Evolutionary conservation across 2,329 filamentous ascomycete genomes (phyloP).

Genomic region (Pleurostoma richardsiae): DNA sequence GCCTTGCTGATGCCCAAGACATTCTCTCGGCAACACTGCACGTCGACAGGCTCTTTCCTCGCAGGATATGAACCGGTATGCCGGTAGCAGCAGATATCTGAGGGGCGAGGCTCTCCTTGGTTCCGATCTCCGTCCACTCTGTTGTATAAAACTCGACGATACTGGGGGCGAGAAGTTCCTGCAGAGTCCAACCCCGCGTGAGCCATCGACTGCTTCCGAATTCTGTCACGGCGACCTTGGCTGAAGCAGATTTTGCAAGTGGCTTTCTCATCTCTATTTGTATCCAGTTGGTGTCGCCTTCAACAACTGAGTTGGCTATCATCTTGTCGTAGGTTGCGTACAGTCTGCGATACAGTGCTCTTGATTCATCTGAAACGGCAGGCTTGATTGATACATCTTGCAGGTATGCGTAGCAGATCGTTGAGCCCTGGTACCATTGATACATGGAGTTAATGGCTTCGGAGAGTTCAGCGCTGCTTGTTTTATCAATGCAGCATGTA

Average conservation of each 20-base stretch:
- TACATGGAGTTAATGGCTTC: conserved; percentile 1
- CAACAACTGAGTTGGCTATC: neutral
- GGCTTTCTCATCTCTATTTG: too few species aligned
- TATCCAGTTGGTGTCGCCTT: too few species aligned
- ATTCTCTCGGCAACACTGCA: conserved; percentile 3
- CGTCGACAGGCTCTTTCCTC: too few species aligned
- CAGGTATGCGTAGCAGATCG: neutral
- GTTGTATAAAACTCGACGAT: too few species aligned
- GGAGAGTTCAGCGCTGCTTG: neutral
- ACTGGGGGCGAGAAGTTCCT: neutral
- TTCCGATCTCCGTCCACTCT: too few species aligned
- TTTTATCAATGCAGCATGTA: neutral
- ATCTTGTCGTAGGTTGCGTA: neutral
- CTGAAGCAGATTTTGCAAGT: too few species aligned
- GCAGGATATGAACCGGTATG: too few species aligned
- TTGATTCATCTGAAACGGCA: neutral
- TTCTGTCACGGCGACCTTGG: too few species aligned
- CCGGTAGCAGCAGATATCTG: too few species aligned
- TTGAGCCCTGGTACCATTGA: neutral
- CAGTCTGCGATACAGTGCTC: neutral
- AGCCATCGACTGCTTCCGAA: neutral
- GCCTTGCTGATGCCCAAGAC: conserved; percentile 9
- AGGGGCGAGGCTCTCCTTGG: too few species aligned
- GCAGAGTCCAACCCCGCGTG: neutral
- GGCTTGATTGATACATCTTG: neutral